A percentile compares a stretch with the other conserved stretches of the same genome.
Conservation (phyloP, 2,329 filamentous ascomycete species). For the Monosporascus ibericus region DNA sequence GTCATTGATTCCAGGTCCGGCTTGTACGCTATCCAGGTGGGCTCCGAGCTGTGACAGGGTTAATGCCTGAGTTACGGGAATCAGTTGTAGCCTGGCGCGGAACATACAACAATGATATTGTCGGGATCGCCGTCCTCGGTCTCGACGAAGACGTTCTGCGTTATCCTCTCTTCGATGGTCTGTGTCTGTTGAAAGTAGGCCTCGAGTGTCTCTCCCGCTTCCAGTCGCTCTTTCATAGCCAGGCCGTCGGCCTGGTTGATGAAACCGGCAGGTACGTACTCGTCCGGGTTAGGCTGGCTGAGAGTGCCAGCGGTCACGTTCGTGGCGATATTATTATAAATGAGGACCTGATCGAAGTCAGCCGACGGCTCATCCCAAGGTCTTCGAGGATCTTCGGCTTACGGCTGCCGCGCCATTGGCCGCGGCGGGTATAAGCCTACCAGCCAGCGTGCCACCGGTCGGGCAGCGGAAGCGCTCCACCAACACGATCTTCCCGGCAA, state of each 20-base stretch:
- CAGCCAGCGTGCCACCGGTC: slow-evolving; percentile 33
- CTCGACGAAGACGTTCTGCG: slow-evolving; percentile 22
- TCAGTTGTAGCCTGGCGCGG: background rate
- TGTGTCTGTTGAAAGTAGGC: slow-evolving; percentile 39
- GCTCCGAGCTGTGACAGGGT: slow-evolving; percentile 16
- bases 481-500: slow-evolving; percentile 33
- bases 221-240: slow-evolving; percentile 26
- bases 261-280: slow-evolving; percentile 30
- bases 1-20: slow-evolving; percentile 27
- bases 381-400: slow-evolving; percentile 6
- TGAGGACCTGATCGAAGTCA: slow-evolving; percentile 23
- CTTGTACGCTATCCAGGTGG: slow-evolving; percentile 26
- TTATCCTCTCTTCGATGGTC: slow-evolving; percentile 18
- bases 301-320: slow-evolving; percentile 33
- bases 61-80: background rate
- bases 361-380: too few species aligned
- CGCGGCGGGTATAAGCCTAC: slow-evolving; percentile 30
- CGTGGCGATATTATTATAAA: slow-evolving; percentile 32
- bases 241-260: slow-evolving; percentile 37
- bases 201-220: slow-evolving; percentile 31
- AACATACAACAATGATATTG: slow-evolving; percentile 16
- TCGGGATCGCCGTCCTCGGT: slow-evolving; percentile 24
- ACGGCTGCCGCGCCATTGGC: slow-evolving; percentile 30
- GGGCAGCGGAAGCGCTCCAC: slow-evolving; percentile 34
- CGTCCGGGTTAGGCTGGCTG: slow-evolving; percentile 27